phyloP scores from a whole-genome alignment of 441 rosid genomes.

The Gossypium davidsonii region DNA sequence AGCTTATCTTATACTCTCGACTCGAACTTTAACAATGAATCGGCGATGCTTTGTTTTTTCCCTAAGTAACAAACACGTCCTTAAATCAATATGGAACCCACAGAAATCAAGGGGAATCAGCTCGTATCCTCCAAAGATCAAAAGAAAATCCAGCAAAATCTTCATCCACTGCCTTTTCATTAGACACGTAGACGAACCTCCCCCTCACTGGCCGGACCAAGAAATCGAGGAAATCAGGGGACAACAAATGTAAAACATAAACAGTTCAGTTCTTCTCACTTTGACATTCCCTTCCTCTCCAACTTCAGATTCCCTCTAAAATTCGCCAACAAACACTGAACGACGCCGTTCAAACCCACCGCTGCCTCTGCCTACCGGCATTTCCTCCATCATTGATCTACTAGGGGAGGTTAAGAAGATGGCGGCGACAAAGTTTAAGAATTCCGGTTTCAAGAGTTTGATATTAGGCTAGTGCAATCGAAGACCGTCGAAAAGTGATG shows the following conservation, averaged over 20 bases:
- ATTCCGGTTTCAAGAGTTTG: conserved; percentile 63
- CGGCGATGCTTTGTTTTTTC: background rate
- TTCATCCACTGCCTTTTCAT: background rate
- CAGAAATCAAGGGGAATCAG: conserved; percentile 16
- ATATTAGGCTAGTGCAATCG: conserved; percentile 67
- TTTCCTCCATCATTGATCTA: conserved; percentile 58
- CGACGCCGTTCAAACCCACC: conserved; percentile 14
- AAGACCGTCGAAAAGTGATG: conserved; percentile 74
- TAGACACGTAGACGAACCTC: background rate
- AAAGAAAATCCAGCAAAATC: background rate
- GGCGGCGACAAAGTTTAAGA: conserved; percentile 82
- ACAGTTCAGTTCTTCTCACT: conserved; percentile 50
- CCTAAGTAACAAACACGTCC: background rate
- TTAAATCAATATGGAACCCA: conserved; percentile 20
- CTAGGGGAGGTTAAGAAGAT: conserved; percentile 76
- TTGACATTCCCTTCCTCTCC: conserved; percentile 23
- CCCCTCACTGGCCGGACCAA: conserved; percentile 28
- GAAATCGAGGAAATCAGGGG: background rate
- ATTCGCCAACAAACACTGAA: conserved; percentile 14
- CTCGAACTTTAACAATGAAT: background rate
- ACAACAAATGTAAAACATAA: background rate
- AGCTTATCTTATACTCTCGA: background rate
- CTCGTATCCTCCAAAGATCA: conserved; percentile 14
- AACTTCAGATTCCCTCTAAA: conserved; percentile 21
- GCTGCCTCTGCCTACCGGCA: conserved; percentile 31